These are phyloP conservation scores for Corymbia maculata DNA, from an alignment of 345 rosid species.

Conservation along the genomic window DNA sequence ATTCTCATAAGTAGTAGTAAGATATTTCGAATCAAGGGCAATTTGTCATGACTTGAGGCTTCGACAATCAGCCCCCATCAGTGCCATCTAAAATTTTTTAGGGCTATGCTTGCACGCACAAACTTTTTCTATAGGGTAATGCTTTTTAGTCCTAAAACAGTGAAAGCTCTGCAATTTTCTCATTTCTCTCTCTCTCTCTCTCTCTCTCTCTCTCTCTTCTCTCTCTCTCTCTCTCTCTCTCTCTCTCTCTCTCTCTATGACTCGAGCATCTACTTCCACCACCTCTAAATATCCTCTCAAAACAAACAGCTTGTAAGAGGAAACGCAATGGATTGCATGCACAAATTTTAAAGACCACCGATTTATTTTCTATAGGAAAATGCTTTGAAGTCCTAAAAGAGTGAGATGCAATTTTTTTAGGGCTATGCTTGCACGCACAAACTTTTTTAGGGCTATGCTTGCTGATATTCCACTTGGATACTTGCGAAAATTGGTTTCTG, in stretches of 20 bases:
- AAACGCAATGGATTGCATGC: neutral
- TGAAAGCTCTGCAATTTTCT: too few relatives aligned
- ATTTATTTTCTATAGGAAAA: too few relatives aligned
- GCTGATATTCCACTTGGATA: slow-evolving; percentile 67
- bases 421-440: too few relatives aligned
- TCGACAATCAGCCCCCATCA: neutral
- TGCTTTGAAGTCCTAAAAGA: too few relatives aligned
- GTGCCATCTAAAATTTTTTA: neutral
- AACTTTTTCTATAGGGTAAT: neutral
- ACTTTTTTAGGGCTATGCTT: slow-evolving; percentile 7
- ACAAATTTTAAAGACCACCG: too few relatives aligned
- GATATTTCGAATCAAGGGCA: too few relatives aligned
- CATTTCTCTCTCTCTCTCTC: too few relatives aligned
- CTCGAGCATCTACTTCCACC: neutral
- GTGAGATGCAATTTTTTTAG: too few relatives aligned
- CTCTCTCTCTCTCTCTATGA: too few relatives aligned
- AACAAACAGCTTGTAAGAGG: neutral
- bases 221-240: too few relatives aligned
- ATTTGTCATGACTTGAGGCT: neutral
- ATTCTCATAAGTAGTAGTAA: neutral
- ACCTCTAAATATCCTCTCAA: neutral
- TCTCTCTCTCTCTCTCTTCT: too few relatives aligned
- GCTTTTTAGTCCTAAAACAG: neutral
- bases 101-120: neutral
- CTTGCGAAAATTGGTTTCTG: slow-evolving; percentile 58